Base-by-base conservation (phyloP, 2,329 filamentous ascomycete genomes). In the Fusarium newnesense region DNA sequence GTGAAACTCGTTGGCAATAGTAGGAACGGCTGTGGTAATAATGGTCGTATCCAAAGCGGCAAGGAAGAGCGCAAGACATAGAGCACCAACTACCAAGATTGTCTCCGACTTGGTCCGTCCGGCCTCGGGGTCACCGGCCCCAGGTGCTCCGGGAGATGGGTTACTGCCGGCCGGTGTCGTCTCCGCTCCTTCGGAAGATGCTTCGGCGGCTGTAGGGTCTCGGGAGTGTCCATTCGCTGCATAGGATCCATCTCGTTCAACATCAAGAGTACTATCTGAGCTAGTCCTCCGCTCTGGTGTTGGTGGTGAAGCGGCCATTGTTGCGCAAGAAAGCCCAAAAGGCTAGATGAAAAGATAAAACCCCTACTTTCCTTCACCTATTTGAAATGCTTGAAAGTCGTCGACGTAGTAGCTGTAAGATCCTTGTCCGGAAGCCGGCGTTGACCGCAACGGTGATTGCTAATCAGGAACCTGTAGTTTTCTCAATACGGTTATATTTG, bases 1-100 rank as follows among this genome's bases (percentile, higher is more conserved):
- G 49, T 90, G 78, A 69, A 95, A 88, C 67, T 92, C 85, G 39
- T 82, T 81, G 9, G 89, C 86, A 71, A 94, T 93, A 19, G 89
- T 90, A 0, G 92, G 91, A 9, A 93, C 85, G 10, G 91, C 90
- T 0, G 91, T 93, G 16, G 91, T 87, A 74, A 93, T 85, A 77
- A 93, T 91, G 36, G 90, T 92, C 58, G 86, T 82, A 75, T 89
- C 87, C 59, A 89, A 83, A 1, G 87, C 87, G 4, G 87, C 87
- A 39, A 89, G 83, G 78, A 89, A 88, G 24, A 89, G 81, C 4
- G 83, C 80, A 39, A 83, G 76, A 57, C 83, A 83, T n/a, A 85
- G 77, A 16, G 83, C 83, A 7, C 81, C 76, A 73, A 85, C 81
- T 75, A 85, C 76, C 56, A 85, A 77, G 52, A 79, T 69, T 12